These are phyloP conservation scores for Lactarius sanguifluus DNA, from an alignment of 768 basidiomycete genomes.

Conservation along the genomic window DNA sequence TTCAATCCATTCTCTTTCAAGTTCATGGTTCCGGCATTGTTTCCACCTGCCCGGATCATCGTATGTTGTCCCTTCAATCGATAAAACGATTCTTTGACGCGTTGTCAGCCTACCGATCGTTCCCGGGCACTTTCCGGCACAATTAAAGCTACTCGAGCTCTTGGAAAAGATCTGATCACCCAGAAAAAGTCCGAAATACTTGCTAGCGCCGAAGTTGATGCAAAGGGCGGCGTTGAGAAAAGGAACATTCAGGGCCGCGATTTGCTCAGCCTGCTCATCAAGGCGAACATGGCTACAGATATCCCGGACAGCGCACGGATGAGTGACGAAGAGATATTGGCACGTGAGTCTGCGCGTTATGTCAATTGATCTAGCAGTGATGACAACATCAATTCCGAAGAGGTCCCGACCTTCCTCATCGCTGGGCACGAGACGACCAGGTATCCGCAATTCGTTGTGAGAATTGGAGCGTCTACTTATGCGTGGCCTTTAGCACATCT, in stretches of 20 bases:
- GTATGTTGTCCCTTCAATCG: conserved; percentile 14
- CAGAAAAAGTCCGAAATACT: conserved; percentile 39
- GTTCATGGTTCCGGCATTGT: conserved; percentile 7
- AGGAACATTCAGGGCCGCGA: conserved; percentile 46
- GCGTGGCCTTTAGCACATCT: conserved; percentile 35
- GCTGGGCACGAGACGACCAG: conserved; percentile 63
- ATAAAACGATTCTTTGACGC: background rate
- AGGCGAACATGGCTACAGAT: conserved; percentile 65
- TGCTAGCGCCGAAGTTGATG: conserved; percentile 31
- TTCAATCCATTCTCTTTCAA: conserved; percentile 20
- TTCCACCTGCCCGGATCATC: conserved; percentile 17
- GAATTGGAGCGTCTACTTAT: background rate
- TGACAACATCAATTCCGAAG: conserved; percentile 34
- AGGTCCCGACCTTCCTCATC: conserved; percentile 60
- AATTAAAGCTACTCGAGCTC: conserved; percentile 28
- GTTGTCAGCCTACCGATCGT: conserved; percentile 16
- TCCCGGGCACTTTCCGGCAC: conserved; percentile 8
- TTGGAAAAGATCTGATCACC: conserved; percentile 35
- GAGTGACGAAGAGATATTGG: conserved; percentile 61
- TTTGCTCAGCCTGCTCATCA: conserved; percentile 57
- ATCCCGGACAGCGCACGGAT: conserved; percentile 53
- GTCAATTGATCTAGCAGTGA: background rate
- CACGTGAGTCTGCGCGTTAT: conserved; percentile 40
- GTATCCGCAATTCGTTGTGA: conserved; percentile 30
- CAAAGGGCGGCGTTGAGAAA: conserved; percentile 37